Conservation (phyloP, 371 early-diverging fungal genomes). For the Neoconidiobolus thromboides region DNA sequence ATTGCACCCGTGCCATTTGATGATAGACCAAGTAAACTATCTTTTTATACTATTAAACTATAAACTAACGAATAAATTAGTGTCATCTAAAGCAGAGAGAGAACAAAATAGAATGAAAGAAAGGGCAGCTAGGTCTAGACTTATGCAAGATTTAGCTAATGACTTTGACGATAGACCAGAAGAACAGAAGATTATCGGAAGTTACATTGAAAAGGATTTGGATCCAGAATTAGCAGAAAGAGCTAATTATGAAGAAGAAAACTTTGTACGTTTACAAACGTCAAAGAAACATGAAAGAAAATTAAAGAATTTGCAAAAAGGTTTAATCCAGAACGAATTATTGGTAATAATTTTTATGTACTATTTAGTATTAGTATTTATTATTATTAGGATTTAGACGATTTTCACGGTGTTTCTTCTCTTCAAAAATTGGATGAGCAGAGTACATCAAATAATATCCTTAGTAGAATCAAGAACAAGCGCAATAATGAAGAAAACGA, state of each 20-base stretch:
- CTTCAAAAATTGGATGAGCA: not conserved
- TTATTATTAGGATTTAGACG: not conserved
- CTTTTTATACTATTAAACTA: not conserved
- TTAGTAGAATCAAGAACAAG: too few species aligned
- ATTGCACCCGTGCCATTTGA: conserved; percentile 75
- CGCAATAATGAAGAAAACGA: too few species aligned
- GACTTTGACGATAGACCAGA: conserved; percentile 83
- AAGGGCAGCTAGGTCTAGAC: conserved; percentile 61
- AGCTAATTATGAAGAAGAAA: conserved; percentile 70
- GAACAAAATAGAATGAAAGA: conserved; percentile 40
- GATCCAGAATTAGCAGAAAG: conserved; percentile 39
- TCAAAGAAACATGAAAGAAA: conserved; percentile 58
- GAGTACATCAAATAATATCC: too few species aligned
- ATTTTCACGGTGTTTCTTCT: not conserved
- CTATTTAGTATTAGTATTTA: not conserved
- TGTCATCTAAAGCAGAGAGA: conserved; percentile 30
- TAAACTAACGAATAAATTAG: conserved; percentile 9
- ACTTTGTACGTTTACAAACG: conserved; percentile 59
- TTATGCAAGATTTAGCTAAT: conserved; percentile 66
- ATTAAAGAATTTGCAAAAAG: conserved; percentile 16
- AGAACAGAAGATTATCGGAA: conserved; percentile 47
- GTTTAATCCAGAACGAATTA: not conserved
- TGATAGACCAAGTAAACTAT: conserved; percentile 25
- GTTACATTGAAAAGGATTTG: conserved; percentile 30
- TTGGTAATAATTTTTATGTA: not conserved